Evolutionary conservation across 768 basidiomycete genomes (phyloP).

Genomic region (Panellus pusillus): DNA sequence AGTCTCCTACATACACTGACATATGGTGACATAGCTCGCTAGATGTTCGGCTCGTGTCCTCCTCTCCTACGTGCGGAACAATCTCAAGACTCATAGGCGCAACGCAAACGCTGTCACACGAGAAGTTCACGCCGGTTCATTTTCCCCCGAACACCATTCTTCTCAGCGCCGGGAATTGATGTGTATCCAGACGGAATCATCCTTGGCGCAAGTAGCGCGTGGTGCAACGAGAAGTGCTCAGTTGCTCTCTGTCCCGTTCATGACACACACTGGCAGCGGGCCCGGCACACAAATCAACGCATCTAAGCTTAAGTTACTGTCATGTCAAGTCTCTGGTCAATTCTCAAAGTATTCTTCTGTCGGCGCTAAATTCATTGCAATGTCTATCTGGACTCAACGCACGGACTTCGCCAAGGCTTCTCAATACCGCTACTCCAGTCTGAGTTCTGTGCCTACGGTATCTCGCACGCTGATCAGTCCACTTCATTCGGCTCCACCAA

Average conservation of each 20-base stretch:
- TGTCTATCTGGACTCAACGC: neutral
- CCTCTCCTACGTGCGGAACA: too few relatives aligned
- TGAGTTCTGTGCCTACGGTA: too few relatives aligned
- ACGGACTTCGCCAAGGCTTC: too few relatives aligned
- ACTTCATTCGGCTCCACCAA: too few relatives aligned
- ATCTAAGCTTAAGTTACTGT: slow-evolving; percentile 12
- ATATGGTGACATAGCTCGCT: too few relatives aligned
- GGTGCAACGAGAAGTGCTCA: neutral
- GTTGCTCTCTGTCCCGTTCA: neutral
- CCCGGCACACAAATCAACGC: slow-evolving; percentile 1
- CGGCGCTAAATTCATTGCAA: neutral
- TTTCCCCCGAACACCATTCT: slow-evolving; percentile 2
- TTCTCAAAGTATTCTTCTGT: neutral
- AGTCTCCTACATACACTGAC: too few relatives aligned
- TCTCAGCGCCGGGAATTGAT: slow-evolving; percentile 1
- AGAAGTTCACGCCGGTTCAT: neutral
- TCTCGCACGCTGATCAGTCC: too few relatives aligned
- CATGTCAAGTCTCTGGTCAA: slow-evolving; percentile 8
- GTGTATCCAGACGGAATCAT: neutral
- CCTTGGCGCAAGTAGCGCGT: slow-evolving; percentile 2
- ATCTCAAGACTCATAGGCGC: neutral
- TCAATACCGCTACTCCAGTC: too few relatives aligned
- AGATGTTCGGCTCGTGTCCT: too few relatives aligned
- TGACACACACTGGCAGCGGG: neutral
- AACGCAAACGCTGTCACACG: slow-evolving; percentile 1